Percentiles rank a stretch among this genome's conserved stretches.
Conservation (phyloP, 345 rosid genomes). For the Murraya koenigii region DNA sequence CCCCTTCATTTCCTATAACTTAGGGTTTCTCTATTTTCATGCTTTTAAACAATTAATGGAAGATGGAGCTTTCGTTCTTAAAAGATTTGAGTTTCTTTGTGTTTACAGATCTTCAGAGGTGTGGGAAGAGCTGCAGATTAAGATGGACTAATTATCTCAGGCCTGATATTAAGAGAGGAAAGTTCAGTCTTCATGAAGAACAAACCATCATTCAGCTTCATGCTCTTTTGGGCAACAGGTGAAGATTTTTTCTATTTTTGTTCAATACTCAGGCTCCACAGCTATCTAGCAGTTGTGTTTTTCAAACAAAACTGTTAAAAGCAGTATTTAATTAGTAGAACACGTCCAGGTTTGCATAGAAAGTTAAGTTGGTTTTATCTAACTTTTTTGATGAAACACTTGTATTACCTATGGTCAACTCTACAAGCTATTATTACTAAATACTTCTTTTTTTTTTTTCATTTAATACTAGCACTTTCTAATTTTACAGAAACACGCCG, state of each 20-base stretch:
- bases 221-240: conserved; percentile 51
- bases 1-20: neutral
- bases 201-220: conserved; percentile 41
- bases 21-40: neutral
- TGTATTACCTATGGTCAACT: too few species aligned
- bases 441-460: too few species aligned
- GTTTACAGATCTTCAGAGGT: conserved; percentile 39
- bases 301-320: neutral
- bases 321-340: neutral
- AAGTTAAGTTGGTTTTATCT: too few species aligned
- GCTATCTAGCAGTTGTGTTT: too few species aligned
- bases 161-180: conserved; percentile 53
- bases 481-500: neutral
- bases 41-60: neutral
- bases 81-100: neutral
- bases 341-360: too few species aligned
- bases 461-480: too few species aligned
- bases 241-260: neutral
- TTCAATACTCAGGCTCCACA: too few species aligned
- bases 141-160: conserved; percentile 53
- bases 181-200: conserved; percentile 40
- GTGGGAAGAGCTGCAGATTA: conserved; percentile 53
- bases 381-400: too few species aligned
- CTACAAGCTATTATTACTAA: too few species aligned
- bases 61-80: neutral